Evolutionary conservation across 169 alveolate genomes (phyloP), one percentile per base, ranked within the genome.

Genomic region (Babesia gibsoni): DNA sequence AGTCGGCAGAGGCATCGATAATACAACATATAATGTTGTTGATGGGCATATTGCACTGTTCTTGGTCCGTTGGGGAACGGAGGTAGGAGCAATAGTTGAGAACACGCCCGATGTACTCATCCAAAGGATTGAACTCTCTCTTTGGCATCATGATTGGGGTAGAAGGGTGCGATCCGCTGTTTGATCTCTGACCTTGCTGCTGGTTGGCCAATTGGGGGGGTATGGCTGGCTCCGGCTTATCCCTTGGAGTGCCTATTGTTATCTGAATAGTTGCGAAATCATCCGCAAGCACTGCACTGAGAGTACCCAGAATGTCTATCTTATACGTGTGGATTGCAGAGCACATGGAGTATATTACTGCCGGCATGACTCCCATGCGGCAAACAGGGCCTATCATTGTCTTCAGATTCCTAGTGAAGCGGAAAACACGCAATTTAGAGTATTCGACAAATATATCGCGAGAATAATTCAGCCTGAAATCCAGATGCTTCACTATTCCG

Each of bases 331-430:
- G 93, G 6, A 90, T 65, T 37, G 92, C 85, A n/a, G 75, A 52
- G 32, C 82, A 69, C 18, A 90, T 48, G 52, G 94, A 72, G 57
- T 73, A 83, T 89, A 90, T 90, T 1, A 84, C 90, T 2, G 90
- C 95, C 0, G 95, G 95, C 56, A 91, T 87, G 25, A 90, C 52
- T 30, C 95, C 95, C 39, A 79, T 81, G 37, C 91, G 84, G 5
- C 95, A 93, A 32, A 70, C 79, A 16, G 94, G 91, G 4, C 95
- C 95, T 39, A 90, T 88, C 59, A 90, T 39, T 30, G 63, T 29
- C 58, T 88, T 88, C 52, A 91, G 84, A 72, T 91, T 91, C 41
- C 94, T 66, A 1, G 95, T 90, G 20, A 90, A 70, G 30, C 95
- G 65, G 72, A 91, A 91, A 32, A 69, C 83, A 22, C 88, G 42